Percentiles rank a stretch among this genome's conserved stretches.
These are phyloP conservation scores for Lachnellula hyalina DNA, from an alignment of 2,329 filamentous ascomycete species.

Conservation along the genomic window DNA sequence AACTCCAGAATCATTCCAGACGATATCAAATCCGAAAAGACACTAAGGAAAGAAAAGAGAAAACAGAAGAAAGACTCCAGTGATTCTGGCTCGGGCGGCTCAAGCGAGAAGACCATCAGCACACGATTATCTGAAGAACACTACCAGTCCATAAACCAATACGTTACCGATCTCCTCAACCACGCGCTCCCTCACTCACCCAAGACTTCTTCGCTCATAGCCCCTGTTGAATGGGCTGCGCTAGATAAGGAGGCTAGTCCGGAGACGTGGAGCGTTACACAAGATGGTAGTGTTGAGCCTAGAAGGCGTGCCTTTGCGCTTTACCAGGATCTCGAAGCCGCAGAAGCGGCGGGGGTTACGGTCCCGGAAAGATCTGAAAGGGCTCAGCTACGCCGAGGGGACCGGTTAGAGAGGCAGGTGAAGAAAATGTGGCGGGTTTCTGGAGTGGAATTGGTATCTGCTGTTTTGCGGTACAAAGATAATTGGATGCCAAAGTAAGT, in stretches of 20 bases:
- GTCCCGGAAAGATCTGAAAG: no score
- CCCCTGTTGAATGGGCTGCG: neutral
- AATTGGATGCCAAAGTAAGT: neutral
- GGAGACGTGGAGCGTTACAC: neutral
- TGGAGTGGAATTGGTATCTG: neutral
- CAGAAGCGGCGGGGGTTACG: neutral
- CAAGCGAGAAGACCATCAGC: no score
- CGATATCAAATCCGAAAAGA: no score
- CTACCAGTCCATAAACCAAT: neutral
- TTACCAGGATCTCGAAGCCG: neutral
- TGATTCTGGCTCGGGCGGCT: no score
- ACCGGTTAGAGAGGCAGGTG: neutral
- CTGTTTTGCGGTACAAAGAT: neutral
- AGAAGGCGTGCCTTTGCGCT: neutral
- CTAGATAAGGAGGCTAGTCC: neutral
- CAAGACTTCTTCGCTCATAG: neutral
- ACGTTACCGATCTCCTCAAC: neutral
- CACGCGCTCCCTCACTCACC: neutral
- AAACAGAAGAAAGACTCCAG: no score
- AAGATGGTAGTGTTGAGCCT: neutral
- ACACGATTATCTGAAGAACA: neutral
- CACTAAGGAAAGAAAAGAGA: no score
- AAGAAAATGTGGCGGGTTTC: neutral
- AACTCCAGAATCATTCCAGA: no score
- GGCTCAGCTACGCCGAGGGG: no score